These are phyloP conservation scores for Hypoxylon trugodes DNA, from an alignment of 495 filamentous ascomycete genomes.

Conservation along the genomic window DNA sequence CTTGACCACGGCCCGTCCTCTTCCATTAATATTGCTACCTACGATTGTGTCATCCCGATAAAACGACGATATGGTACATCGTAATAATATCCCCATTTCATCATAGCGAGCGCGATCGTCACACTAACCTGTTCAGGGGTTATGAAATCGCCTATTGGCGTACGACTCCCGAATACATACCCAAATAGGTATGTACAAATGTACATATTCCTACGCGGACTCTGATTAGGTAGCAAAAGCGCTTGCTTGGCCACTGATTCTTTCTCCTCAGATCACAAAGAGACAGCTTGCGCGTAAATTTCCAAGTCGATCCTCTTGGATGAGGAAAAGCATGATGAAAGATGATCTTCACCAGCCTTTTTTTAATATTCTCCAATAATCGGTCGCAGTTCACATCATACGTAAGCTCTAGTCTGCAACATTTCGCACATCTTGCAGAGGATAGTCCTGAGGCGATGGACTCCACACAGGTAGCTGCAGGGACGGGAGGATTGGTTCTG, in stretches of 20 bases:
- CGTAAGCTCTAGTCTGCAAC: conserved; percentile 14
- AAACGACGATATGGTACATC: conserved; percentile 13
- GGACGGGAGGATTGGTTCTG: conserved; percentile 8
- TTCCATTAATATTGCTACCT: neutral
- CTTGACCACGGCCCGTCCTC: neutral
- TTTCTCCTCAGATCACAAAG: neutral
- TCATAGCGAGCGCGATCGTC: conserved; percentile 9
- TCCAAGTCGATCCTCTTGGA: conserved; percentile 1
- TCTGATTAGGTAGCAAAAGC: no score
- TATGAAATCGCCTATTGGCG: conserved; percentile 23
- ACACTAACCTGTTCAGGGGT: conserved; percentile 14
- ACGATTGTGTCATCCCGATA: neutral
- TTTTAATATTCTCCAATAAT: conserved; percentile 20
- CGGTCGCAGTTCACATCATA: conserved; percentile 19
- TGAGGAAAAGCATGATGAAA: conserved; percentile 7
- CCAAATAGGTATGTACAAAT: no score
- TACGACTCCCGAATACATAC: conserved; percentile 6
- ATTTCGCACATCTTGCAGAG: conserved; percentile 36
- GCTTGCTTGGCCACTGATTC: conserved; percentile 20
- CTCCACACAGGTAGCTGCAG: conserved; percentile 9
- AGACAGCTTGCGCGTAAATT: neutral
- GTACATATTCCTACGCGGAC: no score
- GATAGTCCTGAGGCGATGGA: conserved; percentile 29
- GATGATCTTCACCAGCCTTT: conserved; percentile 1
- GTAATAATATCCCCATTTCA: neutral